A percentile compares a stretch with the other conserved stretches of the same genome.
Conservation (phyloP, 495 filamentous ascomycete genomes). For the Penicillium malachiteum region DNA sequence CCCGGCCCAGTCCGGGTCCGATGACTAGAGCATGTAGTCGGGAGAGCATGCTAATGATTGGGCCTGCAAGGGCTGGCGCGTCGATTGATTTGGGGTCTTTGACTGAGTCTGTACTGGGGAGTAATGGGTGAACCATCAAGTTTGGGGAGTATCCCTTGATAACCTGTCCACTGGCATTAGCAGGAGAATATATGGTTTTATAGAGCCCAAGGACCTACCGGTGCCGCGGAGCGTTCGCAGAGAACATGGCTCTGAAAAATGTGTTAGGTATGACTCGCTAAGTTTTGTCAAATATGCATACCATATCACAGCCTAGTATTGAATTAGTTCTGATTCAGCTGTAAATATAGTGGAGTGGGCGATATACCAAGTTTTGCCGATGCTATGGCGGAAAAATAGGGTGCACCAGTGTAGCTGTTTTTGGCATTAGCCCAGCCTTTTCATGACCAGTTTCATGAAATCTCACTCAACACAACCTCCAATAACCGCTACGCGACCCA, state of each 20-base stretch:
- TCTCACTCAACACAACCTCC: slow-evolving; percentile 84
- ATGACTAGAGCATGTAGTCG: slow-evolving; percentile 92
- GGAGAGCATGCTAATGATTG: slow-evolving; percentile 76
- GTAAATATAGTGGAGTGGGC: too few species aligned
- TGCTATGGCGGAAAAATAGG: slow-evolving; percentile 97
- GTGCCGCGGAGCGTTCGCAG: slow-evolving; percentile 83
- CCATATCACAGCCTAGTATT: slow-evolving; percentile 71
- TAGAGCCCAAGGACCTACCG: slow-evolving; percentile 26
- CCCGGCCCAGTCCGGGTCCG: slow-evolving; percentile 87
- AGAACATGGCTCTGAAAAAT: slow-evolving; percentile 84
- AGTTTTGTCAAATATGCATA: slow-evolving; percentile 26
- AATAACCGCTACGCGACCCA: slow-evolving; percentile 90
- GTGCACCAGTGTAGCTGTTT: slow-evolving; percentile 85
- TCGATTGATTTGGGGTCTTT: slow-evolving; percentile 42
- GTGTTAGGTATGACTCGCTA: slow-evolving; percentile 6
- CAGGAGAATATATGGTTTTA: background rate
- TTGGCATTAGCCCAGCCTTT: background rate
- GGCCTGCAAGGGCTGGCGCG: slow-evolving; percentile 59
- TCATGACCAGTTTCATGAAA: background rate
- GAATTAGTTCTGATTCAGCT: background rate
- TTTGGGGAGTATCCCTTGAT: slow-evolving; percentile 98
- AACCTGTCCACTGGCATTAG: slow-evolving; percentile 43
- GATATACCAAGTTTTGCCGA: slow-evolving; percentile 71
- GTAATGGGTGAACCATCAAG: slow-evolving; percentile 95
- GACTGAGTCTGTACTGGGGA: slow-evolving; percentile 65